phyloP scores from a whole-genome alignment of 1,284 basidiomycete genomes.

The Cutaneotrichosporon sp. region DNA sequence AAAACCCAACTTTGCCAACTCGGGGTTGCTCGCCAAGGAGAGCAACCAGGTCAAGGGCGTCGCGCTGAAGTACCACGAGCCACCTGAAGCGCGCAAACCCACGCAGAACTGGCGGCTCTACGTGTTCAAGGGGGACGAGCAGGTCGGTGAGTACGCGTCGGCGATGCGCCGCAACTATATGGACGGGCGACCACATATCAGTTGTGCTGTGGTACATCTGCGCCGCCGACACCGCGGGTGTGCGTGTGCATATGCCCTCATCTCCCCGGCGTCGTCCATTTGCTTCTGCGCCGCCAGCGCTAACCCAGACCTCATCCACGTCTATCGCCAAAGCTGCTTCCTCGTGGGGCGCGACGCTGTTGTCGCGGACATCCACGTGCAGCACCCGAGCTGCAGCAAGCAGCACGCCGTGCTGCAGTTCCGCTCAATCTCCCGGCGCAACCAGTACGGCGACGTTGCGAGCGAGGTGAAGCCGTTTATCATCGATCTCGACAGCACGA shows the following conservation, averaged over 20 bases:
- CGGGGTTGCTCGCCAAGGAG: constrained; percentile 90
- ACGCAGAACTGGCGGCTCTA: constrained; percentile 88
- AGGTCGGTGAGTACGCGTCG: constrained; percentile 68
- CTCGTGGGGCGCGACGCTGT: constrained; percentile 85
- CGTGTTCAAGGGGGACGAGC: constrained; percentile 92
- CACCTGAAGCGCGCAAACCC: constrained; percentile 94
- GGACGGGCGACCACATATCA: too few relatives aligned
- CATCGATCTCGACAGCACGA: constrained; percentile 96
- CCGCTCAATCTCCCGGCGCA: constrained; percentile 79
- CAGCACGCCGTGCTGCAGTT: constrained; percentile 98
- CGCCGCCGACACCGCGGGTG: too few relatives aligned
- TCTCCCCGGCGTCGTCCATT: too few relatives aligned
- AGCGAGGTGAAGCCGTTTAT: constrained; percentile 87
- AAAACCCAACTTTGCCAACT: constrained; percentile 82
- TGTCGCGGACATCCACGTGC: constrained; percentile 82
- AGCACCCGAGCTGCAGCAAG: constrained; percentile 97
- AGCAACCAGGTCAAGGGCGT: constrained; percentile 88
- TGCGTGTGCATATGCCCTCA: too few relatives aligned
- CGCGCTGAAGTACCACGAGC: constrained; percentile 97
- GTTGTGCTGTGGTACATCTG: too few relatives aligned
- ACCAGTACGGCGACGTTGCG: constrained; percentile 82
- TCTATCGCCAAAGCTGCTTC: constrained; percentile 91
- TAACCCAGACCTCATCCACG: constrained; percentile 76
- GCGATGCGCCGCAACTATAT: too few relatives aligned
- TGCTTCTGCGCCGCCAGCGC: too few relatives aligned